These are phyloP conservation scores for Letharia columbiana DNA, from an alignment of 495 filamentous ascomycete genomes.

Conservation along the genomic window DNA sequence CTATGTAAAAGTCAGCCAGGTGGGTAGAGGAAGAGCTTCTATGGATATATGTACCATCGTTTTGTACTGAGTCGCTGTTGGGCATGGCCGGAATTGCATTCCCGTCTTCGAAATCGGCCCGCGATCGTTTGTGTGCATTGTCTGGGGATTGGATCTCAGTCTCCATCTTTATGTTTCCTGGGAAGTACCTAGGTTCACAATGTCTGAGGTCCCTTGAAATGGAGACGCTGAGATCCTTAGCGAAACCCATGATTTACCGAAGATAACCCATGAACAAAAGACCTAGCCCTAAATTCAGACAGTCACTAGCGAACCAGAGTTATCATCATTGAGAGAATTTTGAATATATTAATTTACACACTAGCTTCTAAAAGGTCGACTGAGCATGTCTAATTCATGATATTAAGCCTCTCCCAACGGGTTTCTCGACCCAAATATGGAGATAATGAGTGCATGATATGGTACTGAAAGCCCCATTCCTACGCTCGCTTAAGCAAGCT, in stretches of 20 bases:
- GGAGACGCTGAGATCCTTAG: too few species aligned
- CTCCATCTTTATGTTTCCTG: neutral
- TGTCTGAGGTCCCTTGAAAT: neutral
- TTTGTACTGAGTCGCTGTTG: neutral
- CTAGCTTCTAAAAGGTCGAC: too few species aligned
- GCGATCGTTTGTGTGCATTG: slow-evolving; percentile 9
- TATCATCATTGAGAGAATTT: too few species aligned
- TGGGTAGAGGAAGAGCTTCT: neutral
- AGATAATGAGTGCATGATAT: neutral
- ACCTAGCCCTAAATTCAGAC: too few species aligned
- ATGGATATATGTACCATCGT: neutral
- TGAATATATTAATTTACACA: too few species aligned
- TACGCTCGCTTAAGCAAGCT: neutral
- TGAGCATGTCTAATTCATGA: neutral
- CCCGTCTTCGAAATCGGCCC: neutral
- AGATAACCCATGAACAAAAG: too few species aligned
- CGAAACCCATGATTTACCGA: too few species aligned
- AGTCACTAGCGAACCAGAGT: too few species aligned
- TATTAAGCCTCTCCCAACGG: neutral
- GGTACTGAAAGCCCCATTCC: neutral
- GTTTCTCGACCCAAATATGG: neutral
- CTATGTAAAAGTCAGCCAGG: slow-evolving; percentile 27
- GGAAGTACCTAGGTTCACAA: too few species aligned
- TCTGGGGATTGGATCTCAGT: neutral
- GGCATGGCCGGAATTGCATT: neutral